Evolutionary conservation across 2,329 filamentous ascomycete genomes (phyloP).

Genomic region (Trichoderma sp.): DNA sequence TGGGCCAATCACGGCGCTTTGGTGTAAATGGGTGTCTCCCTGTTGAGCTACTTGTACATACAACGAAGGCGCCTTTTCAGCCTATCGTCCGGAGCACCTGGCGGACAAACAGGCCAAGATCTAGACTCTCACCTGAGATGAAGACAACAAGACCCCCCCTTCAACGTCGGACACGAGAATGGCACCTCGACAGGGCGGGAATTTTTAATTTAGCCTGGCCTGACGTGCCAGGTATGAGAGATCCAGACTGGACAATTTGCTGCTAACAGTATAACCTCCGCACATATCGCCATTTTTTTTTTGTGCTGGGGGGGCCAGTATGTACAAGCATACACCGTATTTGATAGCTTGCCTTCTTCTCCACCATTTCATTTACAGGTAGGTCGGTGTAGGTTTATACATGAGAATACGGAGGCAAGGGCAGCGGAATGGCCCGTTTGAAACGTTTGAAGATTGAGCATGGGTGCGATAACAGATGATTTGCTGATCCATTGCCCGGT

Average conservation of each 20-base stretch:
- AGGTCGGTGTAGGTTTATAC: background rate
- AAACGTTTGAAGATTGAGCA: constrained; percentile 17
- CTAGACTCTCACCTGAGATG: constrained; percentile 3
- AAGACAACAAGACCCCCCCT: background rate
- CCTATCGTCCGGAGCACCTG: constrained; percentile 3
- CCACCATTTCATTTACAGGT: constrained; percentile 5
- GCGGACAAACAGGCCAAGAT: background rate
- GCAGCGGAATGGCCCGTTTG: constrained; percentile 18
- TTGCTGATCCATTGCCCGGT: constrained; percentile 5
- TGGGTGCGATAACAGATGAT: constrained; percentile 11
- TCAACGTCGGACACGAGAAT: constrained; percentile 9
- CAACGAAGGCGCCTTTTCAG: background rate
- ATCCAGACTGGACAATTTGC: background rate
- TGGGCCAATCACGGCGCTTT: constrained; percentile 8
- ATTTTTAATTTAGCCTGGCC: background rate
- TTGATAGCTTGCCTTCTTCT: background rate
- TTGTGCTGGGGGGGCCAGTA: background rate
- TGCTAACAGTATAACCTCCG: constrained; percentile 7
- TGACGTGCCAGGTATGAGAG: constrained; percentile 1
- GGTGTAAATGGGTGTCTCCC: background rate
- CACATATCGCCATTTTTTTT: constrained; percentile 5
- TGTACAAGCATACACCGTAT: background rate
- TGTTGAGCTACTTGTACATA: background rate
- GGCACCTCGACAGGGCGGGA: background rate
- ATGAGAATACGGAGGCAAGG: constrained; percentile 3